phyloP scores from a whole-genome alignment of 2,329 filamentous ascomycete species.

The Albifimbria verrucaria region DNA sequence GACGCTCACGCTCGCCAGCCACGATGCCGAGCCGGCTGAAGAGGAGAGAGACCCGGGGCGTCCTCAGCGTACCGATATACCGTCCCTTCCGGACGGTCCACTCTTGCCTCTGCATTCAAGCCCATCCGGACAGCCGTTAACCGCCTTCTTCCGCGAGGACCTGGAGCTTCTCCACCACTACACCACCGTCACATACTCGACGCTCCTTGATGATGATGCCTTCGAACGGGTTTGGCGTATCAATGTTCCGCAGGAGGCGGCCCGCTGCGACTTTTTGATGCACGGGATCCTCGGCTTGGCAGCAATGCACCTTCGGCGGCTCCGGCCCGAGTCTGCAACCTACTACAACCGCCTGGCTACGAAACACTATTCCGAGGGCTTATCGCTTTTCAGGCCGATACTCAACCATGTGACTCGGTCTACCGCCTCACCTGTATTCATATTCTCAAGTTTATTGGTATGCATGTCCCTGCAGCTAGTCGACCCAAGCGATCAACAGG shows the following conservation, averaged over 20 bases:
- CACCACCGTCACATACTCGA: background rate
- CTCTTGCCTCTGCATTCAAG: background rate
- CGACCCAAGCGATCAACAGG: background rate
- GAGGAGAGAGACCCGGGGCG: no score
- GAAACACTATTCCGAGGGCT: background rate
- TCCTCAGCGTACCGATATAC: no score
- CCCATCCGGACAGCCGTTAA: background rate
- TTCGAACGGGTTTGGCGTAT: background rate
- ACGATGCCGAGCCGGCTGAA: background rate
- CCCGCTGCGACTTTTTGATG: background rate
- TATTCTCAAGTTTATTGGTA: background rate
- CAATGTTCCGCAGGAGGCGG: background rate
- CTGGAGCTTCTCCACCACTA: background rate
- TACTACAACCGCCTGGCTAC: background rate
- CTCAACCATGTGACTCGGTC: background rate
- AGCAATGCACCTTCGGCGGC: background rate
- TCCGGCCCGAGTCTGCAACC: background rate
- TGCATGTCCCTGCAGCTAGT: background rate
- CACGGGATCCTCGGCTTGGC: background rate
- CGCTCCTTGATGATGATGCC: background rate
- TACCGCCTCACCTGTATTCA: background rate
- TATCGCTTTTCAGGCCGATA: background rate
- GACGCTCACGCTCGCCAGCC: background rate
- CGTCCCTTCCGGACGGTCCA: background rate
- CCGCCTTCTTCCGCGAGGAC: background rate